These are phyloP conservation scores for Aspergillus ruber DNA, from an alignment of 2,329 filamentous ascomycete species.

Conservation along the genomic window DNA sequence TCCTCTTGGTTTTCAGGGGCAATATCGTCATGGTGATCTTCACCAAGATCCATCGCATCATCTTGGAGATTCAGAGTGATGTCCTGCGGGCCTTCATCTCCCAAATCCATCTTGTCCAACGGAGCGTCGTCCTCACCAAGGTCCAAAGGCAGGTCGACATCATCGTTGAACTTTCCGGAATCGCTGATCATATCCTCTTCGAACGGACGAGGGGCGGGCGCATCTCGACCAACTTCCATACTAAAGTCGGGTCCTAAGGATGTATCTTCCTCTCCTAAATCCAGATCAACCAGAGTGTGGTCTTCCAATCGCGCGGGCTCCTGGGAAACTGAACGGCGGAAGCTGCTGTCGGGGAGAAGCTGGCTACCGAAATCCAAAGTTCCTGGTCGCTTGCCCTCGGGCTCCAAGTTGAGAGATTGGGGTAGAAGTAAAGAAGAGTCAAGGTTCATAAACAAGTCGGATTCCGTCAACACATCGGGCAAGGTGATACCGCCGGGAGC, in stretches of 20 bases:
- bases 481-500: conserved; percentile 81
- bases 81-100: conserved; percentile 32
- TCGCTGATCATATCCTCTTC: conserved; percentile 50
- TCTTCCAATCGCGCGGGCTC: conserved; percentile 54
- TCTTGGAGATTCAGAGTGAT: conserved; percentile 55
- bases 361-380: conserved; percentile 62
- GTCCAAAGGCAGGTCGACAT: conserved; percentile 46
- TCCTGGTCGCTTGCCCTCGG: conserved; percentile 29
- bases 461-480: conserved; percentile 86
- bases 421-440: conserved; percentile 80
- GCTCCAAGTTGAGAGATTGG: conserved; percentile 53
- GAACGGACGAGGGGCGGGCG: conserved; percentile 58
- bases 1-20: conserved; percentile 16
- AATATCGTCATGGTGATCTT: conserved; percentile 50
- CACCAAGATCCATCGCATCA: conserved; percentile 47
- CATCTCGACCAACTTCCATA: conserved; percentile 87
- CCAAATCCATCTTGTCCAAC: conserved; percentile 32
- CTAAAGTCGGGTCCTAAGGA: conserved; percentile 61
- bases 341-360: conserved; percentile 63
- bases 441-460: conserved; percentile 76
- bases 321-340: conserved; percentile 41
- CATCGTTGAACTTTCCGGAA: conserved; percentile 56
- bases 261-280: conserved; percentile 58
- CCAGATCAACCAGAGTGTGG: conserved; percentile 67
- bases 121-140: conserved; percentile 42